Percentiles rank a stretch among this genome's conserved stretches.
Evolutionary conservation across 768 basidiomycete species (phyloP).

Genomic region (Albatrellus ellisii): DNA sequence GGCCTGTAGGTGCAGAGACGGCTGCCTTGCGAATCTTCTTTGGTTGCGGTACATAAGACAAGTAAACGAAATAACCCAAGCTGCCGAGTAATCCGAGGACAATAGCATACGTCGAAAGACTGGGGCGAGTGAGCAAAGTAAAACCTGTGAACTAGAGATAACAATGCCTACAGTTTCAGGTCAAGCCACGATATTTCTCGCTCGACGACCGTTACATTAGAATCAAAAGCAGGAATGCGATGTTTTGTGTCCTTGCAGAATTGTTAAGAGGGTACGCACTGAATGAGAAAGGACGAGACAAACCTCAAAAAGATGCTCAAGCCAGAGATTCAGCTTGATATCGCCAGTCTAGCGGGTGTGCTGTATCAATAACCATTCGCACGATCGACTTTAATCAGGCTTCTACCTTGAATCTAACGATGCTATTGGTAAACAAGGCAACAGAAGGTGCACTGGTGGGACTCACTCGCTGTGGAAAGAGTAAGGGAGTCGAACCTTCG

Average conservation of each 20-base stretch:
- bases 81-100: constrained; percentile 51
- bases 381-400: not conserved
- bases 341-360: constrained; percentile 7
- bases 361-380: not conserved
- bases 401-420: constrained; percentile 10
- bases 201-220: constrained; percentile 67
- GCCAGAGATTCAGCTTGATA: constrained; percentile 56
- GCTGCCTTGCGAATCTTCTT: constrained; percentile 31
- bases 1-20: constrained; percentile 31
- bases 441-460: not conserved
- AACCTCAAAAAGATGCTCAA: constrained; percentile 60
- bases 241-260: constrained; percentile 35
- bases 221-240: constrained; percentile 62
- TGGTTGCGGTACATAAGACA: constrained; percentile 51
- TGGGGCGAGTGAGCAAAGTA: constrained; percentile 15
- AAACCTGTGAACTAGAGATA: not conserved
- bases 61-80: constrained; percentile 49
- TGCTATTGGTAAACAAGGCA: constrained; percentile 1
- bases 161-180: constrained; percentile 52
- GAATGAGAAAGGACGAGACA: constrained; percentile 12
- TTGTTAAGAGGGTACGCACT: not conserved
- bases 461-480: constrained; percentile 75
- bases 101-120: constrained; percentile 58
- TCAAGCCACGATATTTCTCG: constrained; percentile 69
- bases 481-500: constrained; percentile 57